phyloP scores from a whole-genome alignment of 2,329 filamentous ascomycete genomes.

The Scytalidium lignicola region DNA sequence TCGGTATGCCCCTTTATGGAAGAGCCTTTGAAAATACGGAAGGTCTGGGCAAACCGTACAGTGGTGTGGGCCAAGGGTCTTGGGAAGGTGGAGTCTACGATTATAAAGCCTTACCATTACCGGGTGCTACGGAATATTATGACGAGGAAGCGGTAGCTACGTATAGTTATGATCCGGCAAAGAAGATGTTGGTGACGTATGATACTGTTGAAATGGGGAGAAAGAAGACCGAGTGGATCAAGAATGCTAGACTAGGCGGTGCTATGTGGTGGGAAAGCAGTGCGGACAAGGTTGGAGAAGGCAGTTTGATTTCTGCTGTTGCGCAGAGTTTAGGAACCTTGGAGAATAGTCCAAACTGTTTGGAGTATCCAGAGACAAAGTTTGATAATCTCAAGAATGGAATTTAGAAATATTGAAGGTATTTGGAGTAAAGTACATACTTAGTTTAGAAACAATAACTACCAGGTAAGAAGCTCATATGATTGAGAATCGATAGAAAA shows the following conservation, averaged over 20 bases:
- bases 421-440: too few relatives aligned
- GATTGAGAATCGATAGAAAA: conserved; percentile 55
- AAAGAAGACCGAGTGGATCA: conserved; percentile 69
- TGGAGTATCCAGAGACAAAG: conserved; percentile 60
- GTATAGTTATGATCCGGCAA: conserved; percentile 66
- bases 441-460: too few relatives aligned
- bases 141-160: conserved; percentile 64
- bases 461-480: conserved; percentile 64
- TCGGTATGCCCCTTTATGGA: conserved; percentile 92
- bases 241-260: conserved; percentile 64
- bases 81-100: conserved; percentile 87
- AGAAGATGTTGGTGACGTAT: conserved; percentile 70
- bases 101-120: conserved; percentile 75
- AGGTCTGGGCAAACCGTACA: conserved; percentile 65
- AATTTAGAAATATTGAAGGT: conserved; percentile 51
- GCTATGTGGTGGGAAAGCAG: conserved; percentile 93
- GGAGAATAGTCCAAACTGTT: conserved; percentile 50
- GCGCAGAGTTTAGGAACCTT: conserved; percentile 53
- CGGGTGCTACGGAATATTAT: conserved; percentile 57
- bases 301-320: conserved; percentile 65
- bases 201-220: conserved; percentile 64
- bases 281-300: conserved; percentile 60
- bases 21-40: conserved; percentile 76
- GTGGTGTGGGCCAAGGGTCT: conserved; percentile 69
- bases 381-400: conserved; percentile 65